These are phyloP conservation scores for Escovopsis sp. DNA, from an alignment of 2,329 filamentous ascomycete species.

Conservation along the genomic window DNA sequence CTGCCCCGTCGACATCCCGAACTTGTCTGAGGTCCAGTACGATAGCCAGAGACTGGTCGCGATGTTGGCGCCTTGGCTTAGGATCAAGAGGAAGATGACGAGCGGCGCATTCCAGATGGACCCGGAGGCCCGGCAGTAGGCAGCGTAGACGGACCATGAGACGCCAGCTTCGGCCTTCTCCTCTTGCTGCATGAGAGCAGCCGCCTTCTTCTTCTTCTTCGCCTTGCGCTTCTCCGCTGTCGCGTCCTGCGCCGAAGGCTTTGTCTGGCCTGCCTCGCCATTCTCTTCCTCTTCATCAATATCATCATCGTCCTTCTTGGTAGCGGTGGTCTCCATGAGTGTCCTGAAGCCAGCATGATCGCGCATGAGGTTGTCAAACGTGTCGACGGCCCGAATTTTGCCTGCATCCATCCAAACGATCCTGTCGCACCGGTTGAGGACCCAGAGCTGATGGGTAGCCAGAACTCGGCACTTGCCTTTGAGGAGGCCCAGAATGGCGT, in stretches of 20 bases:
- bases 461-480: conserved; percentile 81
- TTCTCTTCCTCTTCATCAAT: conserved; percentile 32
- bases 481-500: conserved; percentile 78
- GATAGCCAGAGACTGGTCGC: conserved; percentile 83
- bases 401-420: conserved; percentile 90
- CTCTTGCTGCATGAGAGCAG: conserved; percentile 54
- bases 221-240: conserved; percentile 28
- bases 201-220: conserved; percentile 42
- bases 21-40: conserved; percentile 79
- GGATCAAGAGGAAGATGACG: conserved; percentile 43
- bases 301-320: conserved; percentile 44
- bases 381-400: conserved; percentile 69
- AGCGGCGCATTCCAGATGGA: conserved; percentile 53
- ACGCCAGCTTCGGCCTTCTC: conserved; percentile 63
- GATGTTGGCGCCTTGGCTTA: conserved; percentile 75
- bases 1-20: conserved; percentile 44
- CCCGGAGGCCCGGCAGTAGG: conserved; percentile 64
- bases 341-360: conserved; percentile 63
- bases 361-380: conserved; percentile 74
- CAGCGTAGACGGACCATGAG: conserved; percentile 62
- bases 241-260: conserved; percentile 28
- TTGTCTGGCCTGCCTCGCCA: conserved; percentile 24
- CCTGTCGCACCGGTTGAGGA: conserved; percentile 76
- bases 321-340: conserved; percentile 72
- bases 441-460: conserved; percentile 90